These are phyloP conservation scores for Escallonia rubra DNA, from an alignment of 129 eudicot genomes.

Conservation along the genomic window DNA sequence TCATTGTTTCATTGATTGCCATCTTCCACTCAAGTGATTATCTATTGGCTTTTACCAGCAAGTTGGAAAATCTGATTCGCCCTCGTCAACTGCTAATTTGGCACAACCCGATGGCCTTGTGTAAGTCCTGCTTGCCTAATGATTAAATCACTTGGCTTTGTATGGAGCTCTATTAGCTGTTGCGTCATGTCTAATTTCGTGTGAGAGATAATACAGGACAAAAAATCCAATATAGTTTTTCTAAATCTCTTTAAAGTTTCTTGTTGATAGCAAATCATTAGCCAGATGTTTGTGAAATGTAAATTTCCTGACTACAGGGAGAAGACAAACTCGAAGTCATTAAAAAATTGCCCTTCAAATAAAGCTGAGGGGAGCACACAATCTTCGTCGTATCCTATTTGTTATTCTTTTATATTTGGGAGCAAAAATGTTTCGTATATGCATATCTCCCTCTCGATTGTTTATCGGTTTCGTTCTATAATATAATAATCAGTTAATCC, in stretches of 20 bases:
- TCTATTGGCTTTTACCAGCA: conserved; percentile 31
- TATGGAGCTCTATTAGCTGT: conserved; percentile 10
- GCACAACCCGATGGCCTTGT: conserved; percentile 38
- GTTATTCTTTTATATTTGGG: too few relatives aligned
- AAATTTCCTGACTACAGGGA: conserved; percentile 40
- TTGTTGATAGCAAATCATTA: background rate
- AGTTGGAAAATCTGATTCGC: conserved; percentile 34
- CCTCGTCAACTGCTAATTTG: conserved; percentile 28
- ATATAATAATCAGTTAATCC: conserved; percentile 23
- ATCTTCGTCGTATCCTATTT: conserved; percentile 51
- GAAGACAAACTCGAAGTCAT: conserved; percentile 43
- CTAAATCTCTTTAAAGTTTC: background rate
- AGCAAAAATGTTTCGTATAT: too few relatives aligned
- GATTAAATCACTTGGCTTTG: conserved; percentile 7
- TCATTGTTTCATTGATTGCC: conserved; percentile 4
- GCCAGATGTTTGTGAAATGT: conserved; percentile 9
- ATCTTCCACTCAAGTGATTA: background rate
- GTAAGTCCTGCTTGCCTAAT: conserved; percentile 46
- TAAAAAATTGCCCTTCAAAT: conserved; percentile 33
- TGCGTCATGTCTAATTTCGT: conserved; percentile 5
- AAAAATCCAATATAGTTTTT: background rate
- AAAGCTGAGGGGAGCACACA: conserved; percentile 48
- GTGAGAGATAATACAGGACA: background rate
- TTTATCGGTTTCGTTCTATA: too few relatives aligned
- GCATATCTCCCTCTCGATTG: too few relatives aligned